Percentiles rank a stretch among this genome's conserved stretches.
Conservation (phyloP, 441 rosid genomes). For the Erysimum pusillum region DNA sequence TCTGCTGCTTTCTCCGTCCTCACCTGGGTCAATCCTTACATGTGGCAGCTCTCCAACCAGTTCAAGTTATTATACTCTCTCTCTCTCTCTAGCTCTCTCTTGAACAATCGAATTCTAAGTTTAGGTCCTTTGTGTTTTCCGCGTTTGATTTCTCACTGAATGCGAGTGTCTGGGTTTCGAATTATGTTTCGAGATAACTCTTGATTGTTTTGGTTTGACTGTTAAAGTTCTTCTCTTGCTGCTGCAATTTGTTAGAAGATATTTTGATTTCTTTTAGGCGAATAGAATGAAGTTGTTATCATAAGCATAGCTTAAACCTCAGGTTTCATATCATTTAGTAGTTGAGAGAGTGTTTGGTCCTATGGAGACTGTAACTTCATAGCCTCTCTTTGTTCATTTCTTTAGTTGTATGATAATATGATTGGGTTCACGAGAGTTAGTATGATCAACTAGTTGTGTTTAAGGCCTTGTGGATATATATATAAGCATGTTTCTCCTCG, state of each 20-base stretch:
- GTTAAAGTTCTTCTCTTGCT: background rate
- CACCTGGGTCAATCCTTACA: constrained; percentile 74
- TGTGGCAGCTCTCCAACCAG: constrained; percentile 83
- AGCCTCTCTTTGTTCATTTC: constrained; percentile 23
- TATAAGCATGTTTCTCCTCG: background rate
- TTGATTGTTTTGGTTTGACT: constrained; percentile 4
- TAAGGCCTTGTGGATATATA: background rate
- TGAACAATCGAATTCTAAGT: background rate
- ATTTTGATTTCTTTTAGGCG: background rate
- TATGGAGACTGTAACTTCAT: background rate
- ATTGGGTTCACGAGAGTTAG: background rate
- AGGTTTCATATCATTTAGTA: constrained; percentile 6
- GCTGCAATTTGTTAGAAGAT: background rate
- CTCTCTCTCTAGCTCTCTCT: constrained; percentile 7
- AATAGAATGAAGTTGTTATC: background rate
- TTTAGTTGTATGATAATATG: background rate
- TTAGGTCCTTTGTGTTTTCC: background rate
- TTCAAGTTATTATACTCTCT: constrained; percentile 57
- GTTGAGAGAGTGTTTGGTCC: background rate
- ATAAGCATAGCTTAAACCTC: background rate
- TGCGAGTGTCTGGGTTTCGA: constrained; percentile 11
- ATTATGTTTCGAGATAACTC: background rate
- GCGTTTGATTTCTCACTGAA: constrained; percentile 17
- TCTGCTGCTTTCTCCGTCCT: constrained; percentile 72
- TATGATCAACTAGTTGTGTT: background rate